A percentile compares a stretch with the other conserved stretches of the same genome.
Evolutionary conservation across 2,329 filamentous ascomycete genomes (phyloP).

Genomic region (Myrmaecium sp.): DNA sequence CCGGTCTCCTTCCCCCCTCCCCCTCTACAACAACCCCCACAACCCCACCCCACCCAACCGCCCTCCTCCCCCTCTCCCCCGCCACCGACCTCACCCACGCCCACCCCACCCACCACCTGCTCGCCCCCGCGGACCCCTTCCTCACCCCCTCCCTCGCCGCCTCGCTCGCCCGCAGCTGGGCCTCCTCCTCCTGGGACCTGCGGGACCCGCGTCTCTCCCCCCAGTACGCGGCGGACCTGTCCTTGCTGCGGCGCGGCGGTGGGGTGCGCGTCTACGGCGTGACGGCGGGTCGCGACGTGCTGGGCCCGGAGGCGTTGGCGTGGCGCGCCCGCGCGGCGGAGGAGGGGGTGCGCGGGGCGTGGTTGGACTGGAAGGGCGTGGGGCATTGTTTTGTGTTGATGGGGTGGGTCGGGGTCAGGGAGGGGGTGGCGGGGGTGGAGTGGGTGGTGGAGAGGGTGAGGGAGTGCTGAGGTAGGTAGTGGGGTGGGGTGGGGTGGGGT

Average conservation of each 20-base stretch:
- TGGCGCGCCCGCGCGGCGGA: constrained; percentile 31
- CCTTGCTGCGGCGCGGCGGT: constrained; percentile 16
- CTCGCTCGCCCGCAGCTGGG: too few species aligned
- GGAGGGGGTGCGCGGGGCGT: constrained; percentile 31
- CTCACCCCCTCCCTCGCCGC: constrained; percentile 34
- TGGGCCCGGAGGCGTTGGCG: constrained; percentile 33
- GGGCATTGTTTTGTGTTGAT: constrained; percentile 44
- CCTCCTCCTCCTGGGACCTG: constrained; percentile 23
- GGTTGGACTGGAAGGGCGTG: constrained; percentile 42
- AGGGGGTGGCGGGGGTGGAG: too few species aligned
- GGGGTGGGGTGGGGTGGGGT: too few species aligned
- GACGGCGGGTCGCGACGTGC: constrained; percentile 34
- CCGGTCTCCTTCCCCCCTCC: too few species aligned
- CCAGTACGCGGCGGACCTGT: constrained; percentile 25
- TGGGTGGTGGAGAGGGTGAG: too few species aligned
- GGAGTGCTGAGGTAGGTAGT: too few species aligned
- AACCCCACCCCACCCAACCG: constrained; percentile 16
- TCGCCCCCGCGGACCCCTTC: constrained; percentile 22
- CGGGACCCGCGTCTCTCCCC: constrained; percentile 33
- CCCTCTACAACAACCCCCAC: not conserved
- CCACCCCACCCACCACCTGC: constrained; percentile 4
- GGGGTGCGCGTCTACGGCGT: constrained; percentile 35
- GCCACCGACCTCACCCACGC: constrained; percentile 34
- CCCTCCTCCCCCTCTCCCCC: constrained; percentile 29
- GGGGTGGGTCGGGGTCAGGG: too few species aligned